Base-by-base conservation (phyloP, 2,329 filamentous ascomycete genomes). In the Bretziella fagacearum region DNA sequence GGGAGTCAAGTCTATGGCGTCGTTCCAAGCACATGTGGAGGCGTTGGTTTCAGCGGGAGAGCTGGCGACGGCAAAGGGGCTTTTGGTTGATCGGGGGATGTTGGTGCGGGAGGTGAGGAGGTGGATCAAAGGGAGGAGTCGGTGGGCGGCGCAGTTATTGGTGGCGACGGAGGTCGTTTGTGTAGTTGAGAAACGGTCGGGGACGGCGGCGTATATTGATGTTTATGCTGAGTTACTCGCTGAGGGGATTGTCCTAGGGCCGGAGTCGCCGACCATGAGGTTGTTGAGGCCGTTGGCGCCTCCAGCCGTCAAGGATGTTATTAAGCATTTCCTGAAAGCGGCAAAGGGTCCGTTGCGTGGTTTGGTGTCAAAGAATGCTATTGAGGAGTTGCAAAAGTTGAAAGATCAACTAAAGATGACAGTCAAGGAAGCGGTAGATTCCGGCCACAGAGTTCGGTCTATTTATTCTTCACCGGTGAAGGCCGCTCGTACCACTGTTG, bases 401-500 rank as follows among this genome's bases (percentile, higher is more conserved):
- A 45, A 64, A 10, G 46, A 51, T 7, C 55, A 53, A 33, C 48
- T 60, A 13, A 44, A 60, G 3, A 54, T 60, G 18, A 50, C 63
- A 18, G 55, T 52, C 37, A 55, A 62, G 36, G 66, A 72, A 13
- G 58, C 67, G 39, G 60, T 64, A 37, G 57, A 64, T 3, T 63
- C 67, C 7, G 65, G 64, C 10, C 25, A 18, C 23, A 23, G 44
- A 2, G 26, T 51, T 20, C 30, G 61, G 67, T 3, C 68, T 93
- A 25, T 77, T 79, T 52, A 93, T 59, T 79, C 79, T 54, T 70
- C 80, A 8, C 78, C 80, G 53, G 73, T 72, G 61, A 78, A 76
- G 53, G 76, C 81, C 36, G 63, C 84, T 33, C 71, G 84, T 37
- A 84, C 83, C 1, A 89, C 84, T 0, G 75, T 89, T 26, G 76